These are phyloP conservation scores for Scutellaria baicalensis DNA, from an alignment of 257 asterid species.

Conservation along the genomic window DNA sequence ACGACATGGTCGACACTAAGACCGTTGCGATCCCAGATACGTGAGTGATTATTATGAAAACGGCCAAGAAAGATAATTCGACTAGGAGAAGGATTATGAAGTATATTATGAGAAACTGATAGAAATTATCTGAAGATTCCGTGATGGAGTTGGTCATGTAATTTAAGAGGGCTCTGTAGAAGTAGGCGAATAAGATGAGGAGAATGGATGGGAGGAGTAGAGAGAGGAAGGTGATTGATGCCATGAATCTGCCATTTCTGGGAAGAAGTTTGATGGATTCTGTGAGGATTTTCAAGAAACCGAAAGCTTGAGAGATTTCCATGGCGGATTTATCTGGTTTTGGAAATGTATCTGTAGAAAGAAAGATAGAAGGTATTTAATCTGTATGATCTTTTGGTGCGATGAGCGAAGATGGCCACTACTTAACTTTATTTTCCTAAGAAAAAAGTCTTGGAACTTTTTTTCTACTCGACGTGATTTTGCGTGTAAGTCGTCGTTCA, in stretches of 20 bases:
- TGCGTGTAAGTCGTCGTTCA: no score
- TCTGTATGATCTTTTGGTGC: no score
- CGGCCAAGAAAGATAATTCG: slow-evolving; percentile 14
- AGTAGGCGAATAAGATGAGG: slow-evolving; percentile 2
- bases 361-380: background rate
- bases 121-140: background rate
- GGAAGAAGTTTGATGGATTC: slow-evolving; percentile 21
- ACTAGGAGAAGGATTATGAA: background rate
- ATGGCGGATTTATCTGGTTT: background rate
- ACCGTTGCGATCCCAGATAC: slow-evolving; percentile 20
- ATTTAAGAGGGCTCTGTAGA: background rate
- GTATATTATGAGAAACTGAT: background rate
- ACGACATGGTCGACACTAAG: slow-evolving; percentile 19
- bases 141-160: background rate
- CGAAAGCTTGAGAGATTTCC: slow-evolving; percentile 9
- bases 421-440: no score
- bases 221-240: slow-evolving; percentile 14
- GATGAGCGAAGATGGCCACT: no score
- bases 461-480: no score
- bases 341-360: background rate
- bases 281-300: slow-evolving; percentile 17
- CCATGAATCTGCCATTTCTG: slow-evolving; percentile 20
- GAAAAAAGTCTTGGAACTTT: no score
- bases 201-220: slow-evolving; percentile 17
- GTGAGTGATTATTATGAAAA: background rate